These are phyloP conservation scores for Boletales sp. DNA, from an alignment of 768 basidiomycete genomes.

Conservation along the genomic window DNA sequence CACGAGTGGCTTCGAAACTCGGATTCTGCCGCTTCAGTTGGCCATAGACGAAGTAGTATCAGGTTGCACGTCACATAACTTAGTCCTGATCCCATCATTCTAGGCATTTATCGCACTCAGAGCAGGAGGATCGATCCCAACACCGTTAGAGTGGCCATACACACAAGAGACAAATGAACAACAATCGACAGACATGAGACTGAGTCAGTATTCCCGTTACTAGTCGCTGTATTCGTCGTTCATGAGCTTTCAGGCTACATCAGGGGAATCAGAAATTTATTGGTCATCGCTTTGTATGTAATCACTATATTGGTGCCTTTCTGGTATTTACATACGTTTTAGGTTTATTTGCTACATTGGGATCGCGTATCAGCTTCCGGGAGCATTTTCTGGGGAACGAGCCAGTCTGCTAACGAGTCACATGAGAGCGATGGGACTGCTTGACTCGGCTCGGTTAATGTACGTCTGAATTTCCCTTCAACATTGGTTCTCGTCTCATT, in stretches of 20 bases:
- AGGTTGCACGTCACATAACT: not conserved
- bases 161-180: conserved; percentile 64
- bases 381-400: conserved; percentile 63
- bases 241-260: conserved; percentile 48
- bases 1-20: conserved; percentile 62
- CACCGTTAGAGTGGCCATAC: conserved; percentile 72
- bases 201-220: conserved; percentile 40
- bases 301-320: not conserved
- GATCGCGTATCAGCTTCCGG: conserved; percentile 75
- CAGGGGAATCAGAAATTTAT: conserved; percentile 54
- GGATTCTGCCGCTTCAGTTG: conserved; percentile 73
- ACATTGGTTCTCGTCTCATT: not conserved
- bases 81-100: not conserved
- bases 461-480: conserved; percentile 24
- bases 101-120: conserved; percentile 71
- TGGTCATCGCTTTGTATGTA: conserved; percentile 65
- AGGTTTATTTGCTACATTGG: conserved; percentile 73
- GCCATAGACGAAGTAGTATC: conserved; percentile 60
- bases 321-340: not conserved
- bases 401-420: conserved; percentile 63
- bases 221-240: conserved; percentile 3
- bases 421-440: conserved; percentile 77
- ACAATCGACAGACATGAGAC: conserved; percentile 49
- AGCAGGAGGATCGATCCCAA: conserved; percentile 51
- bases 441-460: conserved; percentile 65